Conservation (phyloP, 1,139 yeast species). For the Suhomyces kunorum region DNA sequence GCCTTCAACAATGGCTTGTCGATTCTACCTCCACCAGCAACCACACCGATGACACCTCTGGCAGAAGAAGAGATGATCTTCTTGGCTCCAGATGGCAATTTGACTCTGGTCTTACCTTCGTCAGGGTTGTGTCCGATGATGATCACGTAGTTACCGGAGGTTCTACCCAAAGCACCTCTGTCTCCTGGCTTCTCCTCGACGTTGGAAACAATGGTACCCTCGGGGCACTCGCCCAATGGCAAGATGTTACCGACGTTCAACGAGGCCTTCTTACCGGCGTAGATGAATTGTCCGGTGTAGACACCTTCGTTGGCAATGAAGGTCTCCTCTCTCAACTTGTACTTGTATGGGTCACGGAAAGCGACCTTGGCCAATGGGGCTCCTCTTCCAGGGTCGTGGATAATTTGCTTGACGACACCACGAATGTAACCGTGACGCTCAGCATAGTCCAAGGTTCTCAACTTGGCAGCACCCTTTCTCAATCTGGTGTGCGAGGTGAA, state of each 20-base stretch:
- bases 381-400: constrained; percentile 99
- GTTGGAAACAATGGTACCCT: constrained; percentile 98
- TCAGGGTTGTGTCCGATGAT: constrained; percentile 99
- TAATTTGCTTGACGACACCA: constrained; percentile 97
- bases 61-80: constrained; percentile 92
- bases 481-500: constrained; percentile 99
- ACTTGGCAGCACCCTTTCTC: constrained; percentile 99
- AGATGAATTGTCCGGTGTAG: constrained; percentile 98
- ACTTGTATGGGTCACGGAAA: constrained; percentile 99
- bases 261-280: constrained; percentile 99
- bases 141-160: constrained; percentile 99
- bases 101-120: constrained; percentile 98
- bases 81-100: constrained; percentile 99
- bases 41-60: constrained; percentile 99
- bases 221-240: constrained; percentile 97
- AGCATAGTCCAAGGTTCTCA: constrained; percentile 98
- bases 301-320: constrained; percentile 99
- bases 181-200: constrained; percentile 99
- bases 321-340: constrained; percentile 94
- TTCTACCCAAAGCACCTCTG: constrained; percentile 99
- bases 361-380: constrained; percentile 99
- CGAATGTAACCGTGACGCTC: constrained; percentile 99
- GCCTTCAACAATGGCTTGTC: constrained; percentile 99
- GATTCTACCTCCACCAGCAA: constrained; percentile 99
- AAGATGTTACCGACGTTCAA: constrained; percentile 96